phyloP scores from a whole-genome alignment of 2,329 filamentous ascomycete genomes.

The Colletotrichum simmondsii region DNA sequence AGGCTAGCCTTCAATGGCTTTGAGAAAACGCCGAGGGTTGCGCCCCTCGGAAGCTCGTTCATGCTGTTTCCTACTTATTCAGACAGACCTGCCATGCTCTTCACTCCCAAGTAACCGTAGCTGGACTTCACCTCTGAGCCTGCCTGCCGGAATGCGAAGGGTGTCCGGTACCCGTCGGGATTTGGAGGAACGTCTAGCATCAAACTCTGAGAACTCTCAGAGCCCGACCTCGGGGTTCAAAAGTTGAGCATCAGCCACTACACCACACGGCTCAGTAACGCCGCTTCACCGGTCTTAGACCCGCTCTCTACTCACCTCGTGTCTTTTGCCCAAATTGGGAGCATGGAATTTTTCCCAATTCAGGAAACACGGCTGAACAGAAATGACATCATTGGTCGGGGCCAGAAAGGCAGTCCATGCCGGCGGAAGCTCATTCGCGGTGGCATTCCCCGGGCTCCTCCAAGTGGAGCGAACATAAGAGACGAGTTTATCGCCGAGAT shows the following conservation, averaged over 20 bases:
- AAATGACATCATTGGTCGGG: conserved; percentile 25
- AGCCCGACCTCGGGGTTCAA: not conserved
- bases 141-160: not conserved
- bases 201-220: not conserved
- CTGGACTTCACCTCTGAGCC: not conserved
- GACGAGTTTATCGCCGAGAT: conserved; percentile 11
- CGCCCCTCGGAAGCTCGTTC: not conserved
- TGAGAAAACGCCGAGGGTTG: not conserved
- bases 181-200: conserved; percentile 7
- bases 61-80: not conserved
- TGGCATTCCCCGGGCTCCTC: conserved; percentile 4
- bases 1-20: not conserved
- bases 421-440: conserved; percentile 5
- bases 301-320: conserved; percentile 4
- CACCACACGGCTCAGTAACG: not conserved
- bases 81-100: not conserved
- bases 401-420: conserved; percentile 10
- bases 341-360: not conserved
- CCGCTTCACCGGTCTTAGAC: not conserved
- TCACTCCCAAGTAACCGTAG: not conserved
- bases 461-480: conserved; percentile 2
- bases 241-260: not conserved
- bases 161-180: not conserved
- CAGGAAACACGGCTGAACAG: not conserved
- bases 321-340: conserved; percentile 20